Conservation (phyloP, 495 filamentous ascomycete species). For the Penicillium antarcticum region DNA sequence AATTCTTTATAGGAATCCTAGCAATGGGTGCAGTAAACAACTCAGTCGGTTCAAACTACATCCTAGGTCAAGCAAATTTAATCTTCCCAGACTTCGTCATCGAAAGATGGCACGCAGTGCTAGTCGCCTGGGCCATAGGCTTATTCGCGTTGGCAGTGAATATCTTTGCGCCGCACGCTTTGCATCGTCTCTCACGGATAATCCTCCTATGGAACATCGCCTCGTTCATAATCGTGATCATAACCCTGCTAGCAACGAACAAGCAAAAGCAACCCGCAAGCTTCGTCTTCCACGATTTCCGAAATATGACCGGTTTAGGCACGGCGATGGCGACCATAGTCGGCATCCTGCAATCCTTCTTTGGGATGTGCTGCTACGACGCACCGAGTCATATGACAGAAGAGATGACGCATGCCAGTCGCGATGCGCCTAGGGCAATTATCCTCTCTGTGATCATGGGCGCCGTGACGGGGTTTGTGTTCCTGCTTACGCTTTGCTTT, state of each 20-base stretch:
- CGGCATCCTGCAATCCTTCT: slow-evolving; percentile 48
- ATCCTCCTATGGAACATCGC: slow-evolving; percentile 51
- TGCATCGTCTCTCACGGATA: slow-evolving; percentile 44
- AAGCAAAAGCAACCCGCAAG: slow-evolving; percentile 46
- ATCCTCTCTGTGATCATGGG: slow-evolving; percentile 36
- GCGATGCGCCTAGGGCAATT: slow-evolving; percentile 21
- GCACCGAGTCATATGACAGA: slow-evolving; percentile 37
- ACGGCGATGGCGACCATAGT: slow-evolving; percentile 44
- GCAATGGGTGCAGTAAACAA: slow-evolving; percentile 54
- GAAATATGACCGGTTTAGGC: slow-evolving; percentile 50
- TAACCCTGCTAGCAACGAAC: slow-evolving; percentile 46
- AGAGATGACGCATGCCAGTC: slow-evolving; percentile 20
- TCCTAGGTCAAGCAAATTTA: slow-evolving; percentile 49
- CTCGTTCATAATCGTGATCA: slow-evolving; percentile 46
- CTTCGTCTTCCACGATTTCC: slow-evolving; percentile 53
- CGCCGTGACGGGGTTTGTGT: slow-evolving; percentile 49
- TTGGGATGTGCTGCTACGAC: slow-evolving; percentile 51
- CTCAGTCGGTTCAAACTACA: slow-evolving; percentile 48
- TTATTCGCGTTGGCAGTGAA: slow-evolving; percentile 37
- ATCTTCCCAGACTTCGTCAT: slow-evolving; percentile 44
- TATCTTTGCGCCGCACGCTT: slow-evolving; percentile 39
- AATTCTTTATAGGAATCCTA: slow-evolving; percentile 1
- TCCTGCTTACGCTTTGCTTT: slow-evolving; percentile 48
- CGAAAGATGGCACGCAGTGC: slow-evolving; percentile 51
- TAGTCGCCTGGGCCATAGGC: slow-evolving; percentile 44